Evolutionary conservation across 1,284 basidiomycete species (phyloP).

Genomic region (Pterulicium gracile): DNA sequence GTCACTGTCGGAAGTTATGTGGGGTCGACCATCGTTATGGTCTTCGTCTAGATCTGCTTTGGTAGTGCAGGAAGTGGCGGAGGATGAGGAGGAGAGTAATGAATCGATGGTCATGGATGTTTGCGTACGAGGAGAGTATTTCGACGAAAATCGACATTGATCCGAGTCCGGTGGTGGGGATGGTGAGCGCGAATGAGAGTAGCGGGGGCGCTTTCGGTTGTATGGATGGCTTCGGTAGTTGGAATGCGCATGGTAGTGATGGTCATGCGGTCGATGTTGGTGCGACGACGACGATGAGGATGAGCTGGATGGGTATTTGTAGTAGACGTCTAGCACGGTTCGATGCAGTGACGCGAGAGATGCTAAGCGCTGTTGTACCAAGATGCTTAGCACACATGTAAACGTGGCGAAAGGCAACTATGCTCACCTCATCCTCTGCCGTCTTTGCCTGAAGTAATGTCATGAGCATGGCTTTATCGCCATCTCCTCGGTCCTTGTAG

Average conservation of each 20-base stretch:
- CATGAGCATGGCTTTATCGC: conserved; percentile 81
- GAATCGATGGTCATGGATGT: conserved; percentile 40
- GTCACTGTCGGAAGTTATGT: no score
- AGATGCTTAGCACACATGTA: conserved; percentile 11
- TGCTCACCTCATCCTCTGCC: conserved; percentile 74
- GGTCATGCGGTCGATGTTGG: conserved; percentile 3
- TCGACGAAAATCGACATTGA: conserved; percentile 17
- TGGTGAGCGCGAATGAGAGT: conserved; percentile 11
- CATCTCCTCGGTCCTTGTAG: conserved; percentile 75
- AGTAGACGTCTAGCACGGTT: conserved; percentile 52
- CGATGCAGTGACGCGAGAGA: conserved; percentile 58
- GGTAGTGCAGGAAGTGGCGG: no score
- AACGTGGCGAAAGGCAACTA: conserved; percentile 6
- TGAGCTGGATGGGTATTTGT: conserved; percentile 16
- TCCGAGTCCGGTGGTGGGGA: conserved; percentile 24
- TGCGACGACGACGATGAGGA: conserved; percentile 14
- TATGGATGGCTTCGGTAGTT: not conserved
- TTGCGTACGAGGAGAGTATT: conserved; percentile 31
- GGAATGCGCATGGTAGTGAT: not conserved
- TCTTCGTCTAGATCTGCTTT: no score
- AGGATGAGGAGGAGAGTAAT: conserved; percentile 22
- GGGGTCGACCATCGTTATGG: no score
- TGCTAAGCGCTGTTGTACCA: conserved; percentile 45
- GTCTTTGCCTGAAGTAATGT: conserved; percentile 84
- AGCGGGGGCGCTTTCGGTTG: conserved; percentile 1